Evolutionary conservation across 192 early-diverging fungal species (phyloP), one percentile per base, ranked within the genome.

Genomic region (Nowakowskiella sp.): DNA sequence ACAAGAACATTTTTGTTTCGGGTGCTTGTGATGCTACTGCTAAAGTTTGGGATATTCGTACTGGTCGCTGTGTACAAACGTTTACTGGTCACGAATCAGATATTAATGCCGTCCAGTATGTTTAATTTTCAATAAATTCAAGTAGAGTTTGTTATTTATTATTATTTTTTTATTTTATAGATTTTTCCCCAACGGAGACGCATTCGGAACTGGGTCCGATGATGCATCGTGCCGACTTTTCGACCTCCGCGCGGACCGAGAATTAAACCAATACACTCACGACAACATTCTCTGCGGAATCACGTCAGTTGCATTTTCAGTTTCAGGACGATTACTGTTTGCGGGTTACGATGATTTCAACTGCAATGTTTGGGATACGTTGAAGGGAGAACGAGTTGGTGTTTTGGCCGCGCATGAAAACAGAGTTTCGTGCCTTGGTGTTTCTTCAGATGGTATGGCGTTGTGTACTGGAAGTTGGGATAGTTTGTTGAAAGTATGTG

Each of bases 281-380:
- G 94, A 97, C 71, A 91, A 93, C 55, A 96, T 99, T 52, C 75
- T 97, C 49, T 96, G 94, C 68, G 96, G 96, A 21, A 94, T 99
- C 65, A 99, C 96, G 0, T 96, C 93, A 9, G 87, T 99, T 16
- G 94, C 84, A 3, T 99, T 99, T 62, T 96, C 93, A 53, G 82
- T 94, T 52, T 95, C 92, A 3, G 96, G 96, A 19, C 84, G 96
- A 16, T 67, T 98, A 26, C 64, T 99, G 52, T 99, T 99, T 85
- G 92, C 94, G 24, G 96, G 96, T 22, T 97, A 97, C 57, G 96
- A 99, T 60, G 94, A 99, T 68, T 97, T 91, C 68, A 95, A 96
- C 74, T 96, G 92, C 80, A 95, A 99, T 59, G 92, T 99, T 8
- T 99, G 96, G 96, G 96, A 99, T 68, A 94, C 92, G 25, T 78